Conservation (phyloP, 139 green algal genomes). For the Chlorella sp. region DNA sequence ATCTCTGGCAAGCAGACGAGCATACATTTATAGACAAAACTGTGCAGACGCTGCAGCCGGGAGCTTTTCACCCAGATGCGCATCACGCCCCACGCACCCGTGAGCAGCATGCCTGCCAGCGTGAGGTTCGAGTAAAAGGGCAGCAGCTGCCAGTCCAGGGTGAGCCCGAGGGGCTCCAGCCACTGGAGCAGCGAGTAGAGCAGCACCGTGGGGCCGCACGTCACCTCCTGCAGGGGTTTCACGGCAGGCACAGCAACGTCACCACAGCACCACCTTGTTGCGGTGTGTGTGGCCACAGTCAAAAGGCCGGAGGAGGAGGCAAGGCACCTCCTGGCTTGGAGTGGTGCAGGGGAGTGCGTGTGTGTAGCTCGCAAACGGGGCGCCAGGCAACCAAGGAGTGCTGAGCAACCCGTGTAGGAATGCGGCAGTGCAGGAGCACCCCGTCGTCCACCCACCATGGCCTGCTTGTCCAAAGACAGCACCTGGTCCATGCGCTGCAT, state of each 20-base stretch:
- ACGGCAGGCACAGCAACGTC: too few relatives aligned
- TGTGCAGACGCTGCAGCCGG: background rate
- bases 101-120: constrained; percentile 8
- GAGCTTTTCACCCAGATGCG: background rate
- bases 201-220: background rate
- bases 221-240: constrained; percentile 3
- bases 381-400: background rate
- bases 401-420: background rate
- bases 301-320: too few relatives aligned
- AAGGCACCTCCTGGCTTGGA: too few relatives aligned
- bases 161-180: background rate
- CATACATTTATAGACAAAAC: background rate
- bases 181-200: background rate
- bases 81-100: background rate
- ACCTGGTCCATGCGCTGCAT: background rate
- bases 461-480: background rate
- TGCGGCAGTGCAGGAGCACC: background rate
- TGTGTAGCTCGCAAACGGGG: background rate
- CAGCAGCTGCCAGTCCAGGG: constrained; percentile 6
- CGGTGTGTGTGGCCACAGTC: too few relatives aligned
- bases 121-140: constrained; percentile 17
- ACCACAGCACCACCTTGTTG: too few relatives aligned
- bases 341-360: too few relatives aligned
- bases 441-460: background rate
- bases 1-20: background rate